phyloP scores from a whole-genome alignment of 805 yeast species.

The Wickerhamomyces bovis region DNA sequence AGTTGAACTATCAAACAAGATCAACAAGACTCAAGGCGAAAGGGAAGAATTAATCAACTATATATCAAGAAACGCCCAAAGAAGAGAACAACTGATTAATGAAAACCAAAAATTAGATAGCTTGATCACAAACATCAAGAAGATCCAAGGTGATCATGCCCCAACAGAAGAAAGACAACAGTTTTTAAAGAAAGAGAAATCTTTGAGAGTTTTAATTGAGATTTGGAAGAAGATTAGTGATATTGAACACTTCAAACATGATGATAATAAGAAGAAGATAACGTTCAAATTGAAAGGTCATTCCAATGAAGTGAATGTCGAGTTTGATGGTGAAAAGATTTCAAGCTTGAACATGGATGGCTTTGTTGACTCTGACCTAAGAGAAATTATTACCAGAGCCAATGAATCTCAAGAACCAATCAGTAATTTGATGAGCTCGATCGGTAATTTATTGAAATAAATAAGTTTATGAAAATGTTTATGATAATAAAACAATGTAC shows the following conservation, averaged over 20 bases:
- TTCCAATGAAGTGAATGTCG: not conserved
- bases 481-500: too few relatives aligned
- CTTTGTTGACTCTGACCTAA: not conserved
- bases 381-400: not conserved
- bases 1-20: not conserved
- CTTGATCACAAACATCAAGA: conserved; percentile 5
- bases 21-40: conserved; percentile 1
- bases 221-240: conserved; percentile 8
- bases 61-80: not conserved
- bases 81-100: not conserved
- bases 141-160: conserved; percentile 1
- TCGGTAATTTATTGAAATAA: not conserved
- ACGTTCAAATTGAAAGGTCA: conserved; percentile 5
- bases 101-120: conserved; percentile 6
- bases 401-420: conserved; percentile 4
- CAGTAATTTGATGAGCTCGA: not conserved
- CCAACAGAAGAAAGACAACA: conserved; percentile 2
- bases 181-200: conserved; percentile 11
- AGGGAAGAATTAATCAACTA: not conserved
- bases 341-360: not conserved
- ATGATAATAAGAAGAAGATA: not conserved
- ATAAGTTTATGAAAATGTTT: not conserved
- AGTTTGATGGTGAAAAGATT: not conserved
- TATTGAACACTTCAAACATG: conserved; percentile 4
- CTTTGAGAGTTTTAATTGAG: conserved; percentile 6